A percentile compares a stretch with the other conserved stretches of the same genome.
These are phyloP conservation scores for Mrakia gelida DNA, from an alignment of 768 basidiomycete genomes.

Conservation along the genomic window DNA sequence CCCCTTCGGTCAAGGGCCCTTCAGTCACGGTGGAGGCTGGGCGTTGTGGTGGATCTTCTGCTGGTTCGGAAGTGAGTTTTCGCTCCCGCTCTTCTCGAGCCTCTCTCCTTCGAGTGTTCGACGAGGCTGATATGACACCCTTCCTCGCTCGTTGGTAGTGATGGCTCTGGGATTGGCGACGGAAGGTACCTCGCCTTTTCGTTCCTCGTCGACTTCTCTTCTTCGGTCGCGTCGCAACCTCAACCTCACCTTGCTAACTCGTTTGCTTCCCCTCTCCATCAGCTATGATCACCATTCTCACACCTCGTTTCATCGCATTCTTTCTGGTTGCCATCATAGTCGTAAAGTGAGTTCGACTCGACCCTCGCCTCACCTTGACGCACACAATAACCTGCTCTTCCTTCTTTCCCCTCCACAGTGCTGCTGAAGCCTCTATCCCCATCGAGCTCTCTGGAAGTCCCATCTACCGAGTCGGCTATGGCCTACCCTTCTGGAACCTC, in stretches of 20 bases:
- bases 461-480: constrained; percentile 56
- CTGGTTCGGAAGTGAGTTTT: constrained; percentile 33
- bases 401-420: neutral
- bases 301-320: constrained; percentile 44
- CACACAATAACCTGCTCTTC: no score
- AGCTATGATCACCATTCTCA: constrained; percentile 45
- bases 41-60: constrained; percentile 40
- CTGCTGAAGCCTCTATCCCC: neutral
- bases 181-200: neutral
- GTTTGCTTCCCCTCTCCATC: no score
- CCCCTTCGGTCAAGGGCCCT: constrained; percentile 32
- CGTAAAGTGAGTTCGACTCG: constrained; percentile 27
- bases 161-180: neutral
- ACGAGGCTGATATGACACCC: no score
- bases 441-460: neutral
- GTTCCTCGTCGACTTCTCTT: no score
- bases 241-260: no score
- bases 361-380: no score
- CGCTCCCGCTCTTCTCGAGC: no score
- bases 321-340: constrained; percentile 38
- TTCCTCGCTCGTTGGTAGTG: no score
- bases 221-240: no score
- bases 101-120: no score
- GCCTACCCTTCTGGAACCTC: constrained; percentile 68
- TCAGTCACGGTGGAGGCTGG: constrained; percentile 41